Evolutionary conservation across 495 filamentous ascomycete genomes (phyloP).

Genomic region (Penicillium subrubescens): DNA sequence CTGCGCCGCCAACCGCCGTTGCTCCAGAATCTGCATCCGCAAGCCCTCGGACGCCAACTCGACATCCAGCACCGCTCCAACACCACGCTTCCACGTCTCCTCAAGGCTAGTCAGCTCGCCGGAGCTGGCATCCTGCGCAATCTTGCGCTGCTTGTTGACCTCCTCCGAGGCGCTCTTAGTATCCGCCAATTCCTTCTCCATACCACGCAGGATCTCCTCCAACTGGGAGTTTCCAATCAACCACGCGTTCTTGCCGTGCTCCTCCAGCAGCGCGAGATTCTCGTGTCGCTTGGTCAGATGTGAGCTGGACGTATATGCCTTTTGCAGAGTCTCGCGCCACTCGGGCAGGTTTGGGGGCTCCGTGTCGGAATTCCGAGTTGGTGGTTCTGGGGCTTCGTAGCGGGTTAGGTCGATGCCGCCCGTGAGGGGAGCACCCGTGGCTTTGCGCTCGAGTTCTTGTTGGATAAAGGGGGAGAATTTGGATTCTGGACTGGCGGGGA

Average conservation of each 20-base stretch:
- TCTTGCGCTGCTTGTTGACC: constrained; percentile 69
- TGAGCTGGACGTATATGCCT: constrained; percentile 62
- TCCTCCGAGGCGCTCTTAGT: constrained; percentile 65
- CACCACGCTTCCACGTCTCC: constrained; percentile 70
- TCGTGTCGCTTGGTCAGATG: constrained; percentile 67
- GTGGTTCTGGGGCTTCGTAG: constrained; percentile 69
- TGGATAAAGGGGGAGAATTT: constrained; percentile 63
- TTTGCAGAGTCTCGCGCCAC: constrained; percentile 41
- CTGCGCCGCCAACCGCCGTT: constrained; percentile 45
- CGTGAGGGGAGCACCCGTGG: constrained; percentile 52
- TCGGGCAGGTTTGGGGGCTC: constrained; percentile 37
- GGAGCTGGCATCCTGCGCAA: constrained; percentile 66
- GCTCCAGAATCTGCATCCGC: constrained; percentile 63
- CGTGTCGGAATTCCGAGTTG: constrained; percentile 33
- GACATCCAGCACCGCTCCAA: constrained; percentile 72
- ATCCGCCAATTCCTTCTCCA: constrained; percentile 79
- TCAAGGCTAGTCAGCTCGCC: constrained; percentile 71
- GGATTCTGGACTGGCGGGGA: constrained; percentile 39
- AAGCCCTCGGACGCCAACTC: constrained; percentile 74
- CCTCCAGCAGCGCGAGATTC: constrained; percentile 75
- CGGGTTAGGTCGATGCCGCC: constrained; percentile 75
- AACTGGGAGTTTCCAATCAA: constrained; percentile 78
- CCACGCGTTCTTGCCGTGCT: constrained; percentile 88
- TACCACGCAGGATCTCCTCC: constrained; percentile 65
- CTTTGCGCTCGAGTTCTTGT: constrained; percentile 63